These are phyloP conservation scores for Termitomyces sp. DNA, from an alignment of 768 basidiomycete species.

Conservation along the genomic window DNA sequence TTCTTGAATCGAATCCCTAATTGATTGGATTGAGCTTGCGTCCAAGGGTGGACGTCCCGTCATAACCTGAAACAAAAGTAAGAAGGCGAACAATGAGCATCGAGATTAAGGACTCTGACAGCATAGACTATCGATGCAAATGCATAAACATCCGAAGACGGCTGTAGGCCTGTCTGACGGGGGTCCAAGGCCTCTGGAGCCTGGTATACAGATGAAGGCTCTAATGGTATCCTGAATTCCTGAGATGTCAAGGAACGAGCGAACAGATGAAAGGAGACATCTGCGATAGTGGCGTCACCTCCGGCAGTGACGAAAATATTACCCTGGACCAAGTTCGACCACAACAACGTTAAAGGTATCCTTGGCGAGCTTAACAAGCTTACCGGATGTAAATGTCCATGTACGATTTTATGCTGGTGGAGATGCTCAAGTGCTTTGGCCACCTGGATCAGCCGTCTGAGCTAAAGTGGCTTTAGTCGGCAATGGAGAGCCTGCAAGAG, in stretches of 20 bases:
- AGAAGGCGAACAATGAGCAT: neutral
- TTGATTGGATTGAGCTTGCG: neutral
- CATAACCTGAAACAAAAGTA: constrained; percentile 7
- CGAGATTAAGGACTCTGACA: constrained; percentile 4
- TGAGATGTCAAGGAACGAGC: constrained; percentile 1
- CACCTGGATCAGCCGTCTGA: neutral
- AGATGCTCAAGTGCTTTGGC: neutral
- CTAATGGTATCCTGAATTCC: neutral
- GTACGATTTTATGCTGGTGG: neutral
- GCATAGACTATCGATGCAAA: constrained; percentile 12
- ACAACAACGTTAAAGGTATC: neutral
- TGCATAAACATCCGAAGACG: constrained; percentile 16
- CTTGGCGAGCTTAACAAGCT: neutral
- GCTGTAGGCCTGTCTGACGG: neutral
- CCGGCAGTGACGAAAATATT: neutral
- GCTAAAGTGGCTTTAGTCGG: neutral
- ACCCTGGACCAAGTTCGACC: neutral
- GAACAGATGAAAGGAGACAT: constrained; percentile 7
- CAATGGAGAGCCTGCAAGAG: neutral
- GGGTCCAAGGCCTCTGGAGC: constrained; percentile 12
- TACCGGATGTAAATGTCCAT: constrained; percentile 1
- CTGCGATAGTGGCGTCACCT: constrained; percentile 2
- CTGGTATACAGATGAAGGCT: constrained; percentile 9
- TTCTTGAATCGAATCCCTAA: neutral
- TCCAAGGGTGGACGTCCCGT: constrained; percentile 11